Base-by-base conservation (phyloP, 495 filamentous ascomycete genomes). In the Parathielavia appendiculata region DNA sequence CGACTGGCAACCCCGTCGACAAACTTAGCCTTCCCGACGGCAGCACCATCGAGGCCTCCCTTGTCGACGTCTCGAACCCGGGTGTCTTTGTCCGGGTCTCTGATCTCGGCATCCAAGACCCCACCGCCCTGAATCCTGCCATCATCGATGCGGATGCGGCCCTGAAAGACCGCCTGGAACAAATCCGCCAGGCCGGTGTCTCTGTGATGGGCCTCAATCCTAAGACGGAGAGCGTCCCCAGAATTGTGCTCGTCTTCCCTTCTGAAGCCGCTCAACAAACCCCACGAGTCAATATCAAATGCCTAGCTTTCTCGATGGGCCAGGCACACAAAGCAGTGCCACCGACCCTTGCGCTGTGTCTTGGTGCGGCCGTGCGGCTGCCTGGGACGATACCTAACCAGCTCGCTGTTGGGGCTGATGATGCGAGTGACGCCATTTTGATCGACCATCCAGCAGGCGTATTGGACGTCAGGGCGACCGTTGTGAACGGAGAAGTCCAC, bases 261-360 rank as follows among this genome's bases (percentile, higher is more conserved):
- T 71, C 79, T 2, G 50, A 23, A 13, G 34, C 39, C 10, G 32
- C 51, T 19, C 20, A 41, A 13, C 36, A 69, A 12, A 65, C 35
- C 34, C 71, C 16, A 1, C 14, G 16, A 6, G 44, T 71, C 6
- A 75, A 83, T 64, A 62, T 86, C 16, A 68, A 75, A 14, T 77
- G 79, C 66, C 54, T 75, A 62, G 59, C 80, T 59, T 22, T 76
- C 71, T 75, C 74, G 14, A 75, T 76, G 71, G 79, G 79, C 1
- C 83, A 86, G 62, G 81, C 83, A 16, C 86, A 89, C 66, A 81
- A 80, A 58, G 84, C 85, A 0, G 77, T 83, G 1, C 86, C 84
- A 5, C 74, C 83, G 38, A 86, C 85, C 0, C 72, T 83, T 13
- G 81, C 82, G 4, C 63, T 88, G 53, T 83, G 83, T 47, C 61